Percentiles rank a stretch among this genome's conserved stretches.
Conservation (phyloP, 345 rosid genomes). For the Hibiscus syriacus region DNA sequence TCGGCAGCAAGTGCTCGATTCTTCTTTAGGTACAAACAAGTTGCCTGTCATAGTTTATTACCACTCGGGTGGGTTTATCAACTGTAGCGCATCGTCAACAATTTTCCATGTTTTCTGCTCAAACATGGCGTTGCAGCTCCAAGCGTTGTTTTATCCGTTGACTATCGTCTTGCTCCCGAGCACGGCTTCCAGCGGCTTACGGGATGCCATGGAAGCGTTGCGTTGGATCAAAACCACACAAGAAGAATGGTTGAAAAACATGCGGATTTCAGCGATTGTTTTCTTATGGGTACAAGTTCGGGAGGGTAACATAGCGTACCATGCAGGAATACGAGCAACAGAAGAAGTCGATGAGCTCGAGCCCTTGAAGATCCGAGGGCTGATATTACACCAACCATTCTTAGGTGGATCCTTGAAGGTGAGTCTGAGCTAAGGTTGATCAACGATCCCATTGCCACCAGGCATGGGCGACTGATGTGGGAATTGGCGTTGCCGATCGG, state of each 20-base stretch:
- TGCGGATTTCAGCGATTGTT: slow-evolving; percentile 32
- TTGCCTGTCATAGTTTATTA: slow-evolving; percentile 54
- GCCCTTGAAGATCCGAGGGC: slow-evolving; percentile 47
- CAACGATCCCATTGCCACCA: slow-evolving; percentile 15
- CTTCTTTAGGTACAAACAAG: slow-evolving; percentile 7
- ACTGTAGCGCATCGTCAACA: slow-evolving; percentile 20
- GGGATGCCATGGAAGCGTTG: slow-evolving; percentile 51
- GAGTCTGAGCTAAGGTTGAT: neutral
- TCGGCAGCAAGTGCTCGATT: slow-evolving; percentile 4
- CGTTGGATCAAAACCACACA: slow-evolving; percentile 23
- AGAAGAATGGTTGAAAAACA: slow-evolving; percentile 32
- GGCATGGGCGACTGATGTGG: slow-evolving; percentile 43
- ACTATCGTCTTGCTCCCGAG: slow-evolving; percentile 62
- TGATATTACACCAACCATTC: slow-evolving; percentile 55
- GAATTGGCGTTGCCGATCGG: slow-evolving; percentile 40
- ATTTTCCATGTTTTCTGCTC: slow-evolving; percentile 25
- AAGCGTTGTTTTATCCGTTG: slow-evolving; percentile 40
- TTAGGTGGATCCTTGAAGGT: slow-evolving; percentile 42
- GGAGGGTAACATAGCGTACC: slow-evolving; percentile 54
- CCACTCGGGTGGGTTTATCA: slow-evolving; percentile 66
- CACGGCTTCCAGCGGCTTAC: slow-evolving; percentile 60
- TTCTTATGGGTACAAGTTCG: slow-evolving; percentile 46
- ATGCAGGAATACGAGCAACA: slow-evolving; percentile 27
- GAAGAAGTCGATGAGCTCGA: slow-evolving; percentile 9
- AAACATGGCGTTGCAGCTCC: slow-evolving; percentile 20